phyloP scores from a whole-genome alignment of 805 yeast genomes.

The Metschnikowia hibisci region DNA sequence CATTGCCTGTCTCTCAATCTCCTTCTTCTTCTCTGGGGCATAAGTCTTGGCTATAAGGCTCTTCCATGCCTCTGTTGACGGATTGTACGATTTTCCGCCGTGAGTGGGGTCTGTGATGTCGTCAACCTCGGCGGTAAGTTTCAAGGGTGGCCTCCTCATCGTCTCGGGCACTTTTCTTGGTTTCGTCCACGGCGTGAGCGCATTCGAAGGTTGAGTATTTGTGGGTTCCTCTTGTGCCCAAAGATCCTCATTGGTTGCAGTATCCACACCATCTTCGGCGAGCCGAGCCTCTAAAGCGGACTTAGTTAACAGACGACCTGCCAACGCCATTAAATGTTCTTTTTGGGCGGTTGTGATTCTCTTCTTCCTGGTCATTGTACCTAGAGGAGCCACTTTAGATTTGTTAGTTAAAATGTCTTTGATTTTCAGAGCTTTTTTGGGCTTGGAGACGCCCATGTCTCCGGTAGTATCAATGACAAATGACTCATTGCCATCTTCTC shows the following conservation, averaged over 20 bases:
- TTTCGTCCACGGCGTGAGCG: constrained; percentile 29
- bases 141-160: constrained; percentile 48
- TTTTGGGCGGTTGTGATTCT: constrained; percentile 65
- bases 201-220: constrained; percentile 14
- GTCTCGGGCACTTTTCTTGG: constrained; percentile 55
- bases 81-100: constrained; percentile 92
- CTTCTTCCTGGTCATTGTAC: constrained; percentile 42
- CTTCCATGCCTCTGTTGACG: constrained; percentile 81
- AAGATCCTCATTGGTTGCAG: constrained; percentile 50
- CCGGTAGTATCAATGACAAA: constrained; percentile 42
- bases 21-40: constrained; percentile 60
- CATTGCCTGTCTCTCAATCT: constrained; percentile 56
- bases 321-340: constrained; percentile 62
- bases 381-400: constrained; percentile 73
- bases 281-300: constrained; percentile 48
- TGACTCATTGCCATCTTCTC: constrained; percentile 45
- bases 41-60: constrained; percentile 63
- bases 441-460: constrained; percentile 32
- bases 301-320: constrained; percentile 67
- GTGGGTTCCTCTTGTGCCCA: constrained; percentile 58
- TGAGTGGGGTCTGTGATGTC: constrained; percentile 46
- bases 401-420: constrained; percentile 65
- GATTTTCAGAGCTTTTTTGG: constrained; percentile 48
- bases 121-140: constrained; percentile 40
- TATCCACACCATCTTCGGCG: constrained; percentile 62